Conservation (phyloP, 129 eudicot species). For the Pittosporum tobira region DNA sequence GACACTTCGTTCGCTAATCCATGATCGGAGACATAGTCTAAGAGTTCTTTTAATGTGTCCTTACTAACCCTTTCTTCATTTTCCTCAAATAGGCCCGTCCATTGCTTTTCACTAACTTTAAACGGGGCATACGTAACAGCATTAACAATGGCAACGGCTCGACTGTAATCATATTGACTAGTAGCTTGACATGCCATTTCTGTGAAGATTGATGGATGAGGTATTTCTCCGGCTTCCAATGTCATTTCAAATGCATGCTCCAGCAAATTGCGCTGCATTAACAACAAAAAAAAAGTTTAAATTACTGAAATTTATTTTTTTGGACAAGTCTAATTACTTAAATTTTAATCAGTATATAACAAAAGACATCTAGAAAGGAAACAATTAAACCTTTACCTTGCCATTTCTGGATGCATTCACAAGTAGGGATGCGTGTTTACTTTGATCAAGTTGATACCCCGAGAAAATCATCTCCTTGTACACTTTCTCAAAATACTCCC, state of each 20-base stretch:
- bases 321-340: too few relatives aligned
- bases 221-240: conserved; percentile 81
- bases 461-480: conserved; percentile 77
- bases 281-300: conserved; percentile 8
- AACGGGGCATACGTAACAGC: conserved; percentile 77
- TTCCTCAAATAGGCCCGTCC: conserved; percentile 55
- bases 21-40: conserved; percentile 23
- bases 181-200: conserved; percentile 68
- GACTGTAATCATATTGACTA: conserved; percentile 36
- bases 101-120: conserved; percentile 55
- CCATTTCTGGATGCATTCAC: conserved; percentile 90
- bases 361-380: neutral
- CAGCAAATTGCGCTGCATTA: conserved; percentile 62
- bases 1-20: conserved; percentile 50
- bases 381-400: conserved; percentile 40
- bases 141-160: conserved; percentile 49
- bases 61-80: conserved; percentile 44
- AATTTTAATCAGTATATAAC: neutral
- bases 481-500: conserved; percentile 91
- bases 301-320: neutral
- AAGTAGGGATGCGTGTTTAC: conserved; percentile 46
- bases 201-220: conserved; percentile 47
- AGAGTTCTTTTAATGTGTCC: conserved; percentile 32
- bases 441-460: conserved; percentile 71
- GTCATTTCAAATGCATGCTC: conserved; percentile 84